Base-by-base conservation (phyloP, 106 monocot genomes). In the Allium sativum region DNA sequence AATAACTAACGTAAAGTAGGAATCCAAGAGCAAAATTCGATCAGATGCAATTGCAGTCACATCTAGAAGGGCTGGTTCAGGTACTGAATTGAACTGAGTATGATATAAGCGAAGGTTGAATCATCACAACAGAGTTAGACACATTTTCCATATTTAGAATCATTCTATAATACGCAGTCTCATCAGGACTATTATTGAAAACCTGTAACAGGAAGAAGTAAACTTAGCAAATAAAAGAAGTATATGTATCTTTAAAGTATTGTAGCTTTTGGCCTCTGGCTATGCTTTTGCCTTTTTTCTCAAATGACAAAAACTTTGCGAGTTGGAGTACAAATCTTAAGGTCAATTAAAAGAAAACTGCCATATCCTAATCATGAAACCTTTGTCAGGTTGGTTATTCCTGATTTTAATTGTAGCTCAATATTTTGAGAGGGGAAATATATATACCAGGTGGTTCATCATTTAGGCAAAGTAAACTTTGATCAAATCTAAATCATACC, bases 151-250 rank as follows among this genome's bases (percentile, higher is more conserved):
- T 81, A 47, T 91, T 78, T 48, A 96, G 59, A 21, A 96, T 71
- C 87, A 91, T 91, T 64, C 96, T 84, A 52, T 68, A 96, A 66
- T 96, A 96, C 40, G 96, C 96, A 69, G 96, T 96, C 76, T 96
- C 96, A 80, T 96, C 96, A 13, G 91, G 96, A 66, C 96, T 96
- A 52, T 88, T 91, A 65, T 82, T 82, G 53, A 88, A 91, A 56
- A 96, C 87, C 96, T 96, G 81, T 42, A 76, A 65, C 40, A 48
- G 31, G 40, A 44, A 55, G 62, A 11, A 59, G 19, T 7, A 52
- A 46, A 31, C n/a, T 21, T 12, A 40, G 31, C 17, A 60, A 71
- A 42, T 9, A 15, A 48, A 14, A 2, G 5, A 31, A 5, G n/a
- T n/a, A n/a, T 31, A 31, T 31, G 31, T 1, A 31, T 31, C 31